Evolutionary conservation across 805 yeast species (phyloP).

Genomic region (Komagataella kurtzmanii): DNA sequence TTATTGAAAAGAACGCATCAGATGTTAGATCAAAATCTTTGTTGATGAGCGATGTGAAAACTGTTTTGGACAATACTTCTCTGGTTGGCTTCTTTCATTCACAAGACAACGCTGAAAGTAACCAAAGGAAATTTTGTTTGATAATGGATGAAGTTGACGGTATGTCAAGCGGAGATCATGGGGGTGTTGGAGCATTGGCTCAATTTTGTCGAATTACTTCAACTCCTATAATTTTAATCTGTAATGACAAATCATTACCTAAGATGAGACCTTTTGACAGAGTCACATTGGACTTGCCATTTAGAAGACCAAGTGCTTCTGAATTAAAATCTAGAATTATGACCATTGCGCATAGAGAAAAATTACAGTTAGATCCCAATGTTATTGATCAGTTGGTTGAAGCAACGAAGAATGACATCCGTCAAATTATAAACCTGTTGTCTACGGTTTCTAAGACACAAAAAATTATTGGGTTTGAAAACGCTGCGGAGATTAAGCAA

Average conservation of each 20-base stretch:
- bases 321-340: slow-evolving; percentile 74
- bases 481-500: slow-evolving; percentile 45
- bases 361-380: slow-evolving; percentile 64
- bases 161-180: slow-evolving; percentile 97
- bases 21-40: slow-evolving; percentile 83
- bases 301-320: slow-evolving; percentile 77
- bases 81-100: slow-evolving; percentile 58
- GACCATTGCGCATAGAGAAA: slow-evolving; percentile 84
- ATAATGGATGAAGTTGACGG: slow-evolving; percentile 99
- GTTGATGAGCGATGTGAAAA: slow-evolving; percentile 53
- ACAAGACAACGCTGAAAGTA: slow-evolving; percentile 15
- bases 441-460: slow-evolving; percentile 75
- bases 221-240: slow-evolving; percentile 84
- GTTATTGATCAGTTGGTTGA: slow-evolving; percentile 75
- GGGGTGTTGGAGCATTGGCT: slow-evolving; percentile 94
- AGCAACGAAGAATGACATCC: slow-evolving; percentile 79
- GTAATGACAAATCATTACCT: slow-evolving; percentile 86
- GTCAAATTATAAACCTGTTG: slow-evolving; percentile 84
- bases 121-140: slow-evolving; percentile 54
- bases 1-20: slow-evolving; percentile 70
- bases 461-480: slow-evolving; percentile 44
- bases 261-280: slow-evolving; percentile 94
- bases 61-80: slow-evolving; percentile 69
- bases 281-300: slow-evolving; percentile 65
- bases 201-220: slow-evolving; percentile 73